phyloP scores from a whole-genome alignment of 139 green algal species.

The Dunaliella sp. region DNA sequence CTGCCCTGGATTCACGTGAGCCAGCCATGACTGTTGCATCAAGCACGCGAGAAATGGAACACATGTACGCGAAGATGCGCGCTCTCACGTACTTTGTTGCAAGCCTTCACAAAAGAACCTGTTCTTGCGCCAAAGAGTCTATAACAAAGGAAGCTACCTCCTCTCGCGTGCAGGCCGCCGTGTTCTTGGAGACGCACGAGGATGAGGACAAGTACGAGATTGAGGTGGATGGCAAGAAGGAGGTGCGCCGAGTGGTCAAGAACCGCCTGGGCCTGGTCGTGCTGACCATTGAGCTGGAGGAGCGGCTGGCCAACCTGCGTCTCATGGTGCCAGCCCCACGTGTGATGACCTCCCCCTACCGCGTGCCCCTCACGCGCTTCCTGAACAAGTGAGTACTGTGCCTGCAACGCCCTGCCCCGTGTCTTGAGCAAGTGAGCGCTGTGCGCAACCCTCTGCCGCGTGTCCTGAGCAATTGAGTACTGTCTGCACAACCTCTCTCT shows the following conservation, averaged over 20 bases:
- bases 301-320: slow-evolving; percentile 48
- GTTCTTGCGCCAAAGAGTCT: too few relatives aligned
- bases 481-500: slow-evolving; percentile 83
- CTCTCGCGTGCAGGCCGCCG: slow-evolving; percentile 49
- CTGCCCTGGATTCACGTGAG: too few relatives aligned
- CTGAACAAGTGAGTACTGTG: slow-evolving; percentile 44
- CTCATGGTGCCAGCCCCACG: slow-evolving; percentile 40
- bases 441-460: too few relatives aligned
- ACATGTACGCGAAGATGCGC: too few relatives aligned
- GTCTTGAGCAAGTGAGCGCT: too few relatives aligned
- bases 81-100: too few relatives aligned
- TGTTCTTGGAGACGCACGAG: slow-evolving; percentile 84
- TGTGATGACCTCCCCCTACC: slow-evolving; percentile 73
- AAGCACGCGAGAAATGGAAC: too few relatives aligned
- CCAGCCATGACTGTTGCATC: too few relatives aligned
- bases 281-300: slow-evolving; percentile 91
- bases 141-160: too few relatives aligned
- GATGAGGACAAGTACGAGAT: slow-evolving; percentile 52
- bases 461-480: too few relatives aligned
- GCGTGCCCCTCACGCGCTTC: slow-evolving; percentile 81
- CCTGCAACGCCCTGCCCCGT: too few relatives aligned
- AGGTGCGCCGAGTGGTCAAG: slow-evolving; percentile 75
- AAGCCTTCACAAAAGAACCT: too few relatives aligned
- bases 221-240: slow-evolving; percentile 88
- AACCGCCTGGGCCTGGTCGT: slow-evolving; percentile 75